Evolutionary conservation across 805 yeast genomes (phyloP).

Genomic region (Hemisphaericaspora nanyangensis): DNA sequence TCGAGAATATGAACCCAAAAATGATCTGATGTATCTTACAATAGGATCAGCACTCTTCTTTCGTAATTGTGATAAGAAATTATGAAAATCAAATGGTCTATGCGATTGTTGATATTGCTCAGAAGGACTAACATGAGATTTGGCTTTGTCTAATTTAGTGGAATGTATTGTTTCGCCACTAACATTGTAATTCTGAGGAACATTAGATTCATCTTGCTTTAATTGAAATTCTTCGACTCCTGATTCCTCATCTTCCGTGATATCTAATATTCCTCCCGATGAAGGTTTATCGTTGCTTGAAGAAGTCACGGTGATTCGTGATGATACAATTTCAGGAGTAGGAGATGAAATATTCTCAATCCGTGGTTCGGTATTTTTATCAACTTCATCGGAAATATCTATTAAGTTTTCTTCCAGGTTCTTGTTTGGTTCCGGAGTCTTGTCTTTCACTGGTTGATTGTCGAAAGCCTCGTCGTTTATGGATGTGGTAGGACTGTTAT

Average conservation of each 20-base stretch:
- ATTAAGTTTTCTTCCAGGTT: slow-evolving; percentile 4
- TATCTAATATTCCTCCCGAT: slow-evolving; percentile 6
- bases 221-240: slow-evolving; percentile 18
- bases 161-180: not conserved
- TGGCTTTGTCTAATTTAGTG: not conserved
- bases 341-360: not conserved
- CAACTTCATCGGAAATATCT: slow-evolving; percentile 6
- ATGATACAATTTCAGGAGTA: not conserved
- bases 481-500: too few relatives aligned
- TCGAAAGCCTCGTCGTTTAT: not conserved
- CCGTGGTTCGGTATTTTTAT: not conserved
- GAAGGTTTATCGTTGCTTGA: not conserved
- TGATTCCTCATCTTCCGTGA: slow-evolving; percentile 8
- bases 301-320: not conserved
- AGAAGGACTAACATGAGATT: slow-evolving; percentile 18
- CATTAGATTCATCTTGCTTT: slow-evolving; percentile 10
- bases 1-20: slow-evolving; percentile 69
- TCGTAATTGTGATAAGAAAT: slow-evolving; percentile 67
- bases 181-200: slow-evolving; percentile 8
- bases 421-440: not conserved
- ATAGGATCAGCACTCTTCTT: slow-evolving; percentile 82
- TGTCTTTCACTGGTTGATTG: not conserved
- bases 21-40: slow-evolving; percentile 80
- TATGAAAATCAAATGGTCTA: slow-evolving; percentile 75
- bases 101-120: slow-evolving; percentile 42